phyloP scores from a whole-genome alignment of 345 rosid genomes.

The Mallotus nudiflorus region DNA sequence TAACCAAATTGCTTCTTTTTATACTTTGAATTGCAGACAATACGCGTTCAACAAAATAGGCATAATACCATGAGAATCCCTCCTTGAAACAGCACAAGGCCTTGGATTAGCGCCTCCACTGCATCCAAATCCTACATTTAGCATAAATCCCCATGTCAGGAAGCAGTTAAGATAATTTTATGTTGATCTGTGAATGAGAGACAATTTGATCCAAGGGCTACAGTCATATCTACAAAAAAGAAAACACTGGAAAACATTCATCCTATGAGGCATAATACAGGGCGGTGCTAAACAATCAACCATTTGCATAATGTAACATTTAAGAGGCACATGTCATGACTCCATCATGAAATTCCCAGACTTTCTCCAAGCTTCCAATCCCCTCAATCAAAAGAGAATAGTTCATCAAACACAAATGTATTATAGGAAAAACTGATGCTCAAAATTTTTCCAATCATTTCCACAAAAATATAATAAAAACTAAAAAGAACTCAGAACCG shows the following conservation, averaged over 20 bases:
- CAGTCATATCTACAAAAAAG: background rate
- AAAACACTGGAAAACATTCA: background rate
- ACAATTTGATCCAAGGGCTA: background rate
- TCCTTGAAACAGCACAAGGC: conserved; percentile 95
- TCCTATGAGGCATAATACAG: background rate
- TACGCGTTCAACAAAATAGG: background rate
- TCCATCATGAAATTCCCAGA: background rate
- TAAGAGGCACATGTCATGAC: background rate
- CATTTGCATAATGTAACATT: background rate
- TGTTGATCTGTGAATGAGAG: no score
- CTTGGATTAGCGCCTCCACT: conserved; percentile 97
- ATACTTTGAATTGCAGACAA: background rate
- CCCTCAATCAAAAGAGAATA: background rate
- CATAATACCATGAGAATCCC: conserved; percentile 87
- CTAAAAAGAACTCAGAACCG: background rate
- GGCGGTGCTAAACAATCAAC: background rate
- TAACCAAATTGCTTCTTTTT: background rate
- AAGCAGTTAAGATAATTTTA: background rate
- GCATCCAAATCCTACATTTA: conserved; percentile 89
- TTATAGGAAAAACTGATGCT: background rate
- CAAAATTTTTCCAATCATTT: background rate
- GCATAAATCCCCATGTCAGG: conserved; percentile 7
- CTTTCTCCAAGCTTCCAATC: background rate
- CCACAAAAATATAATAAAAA: background rate
- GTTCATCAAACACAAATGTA: background rate